Conservation (phyloP, 169 alveolate species). For the Plasmodium fragile region DNA sequence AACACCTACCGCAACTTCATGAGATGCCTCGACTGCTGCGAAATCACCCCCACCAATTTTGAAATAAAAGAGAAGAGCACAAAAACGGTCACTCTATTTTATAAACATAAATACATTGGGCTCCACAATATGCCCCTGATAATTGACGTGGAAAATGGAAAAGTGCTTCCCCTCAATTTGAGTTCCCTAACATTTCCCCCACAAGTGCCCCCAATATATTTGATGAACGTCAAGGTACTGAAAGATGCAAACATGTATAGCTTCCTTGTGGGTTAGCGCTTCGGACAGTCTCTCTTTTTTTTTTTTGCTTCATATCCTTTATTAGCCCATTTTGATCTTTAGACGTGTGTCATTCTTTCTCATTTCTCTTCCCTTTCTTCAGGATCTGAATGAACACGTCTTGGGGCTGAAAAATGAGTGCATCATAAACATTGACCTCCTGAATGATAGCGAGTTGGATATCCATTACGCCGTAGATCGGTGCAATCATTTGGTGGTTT, state of each 20-base stretch:
- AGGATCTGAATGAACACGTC: constrained; percentile 52
- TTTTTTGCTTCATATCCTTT: not conserved
- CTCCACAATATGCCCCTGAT: constrained; percentile 75
- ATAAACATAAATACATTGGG: constrained; percentile 73
- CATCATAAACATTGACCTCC: constrained; percentile 65
- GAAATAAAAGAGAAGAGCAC: constrained; percentile 40
- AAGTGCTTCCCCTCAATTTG: constrained; percentile 52
- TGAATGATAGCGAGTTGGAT: constrained; percentile 74
- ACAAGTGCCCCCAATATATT: constrained; percentile 48
- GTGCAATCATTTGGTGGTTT: constrained; percentile 42
- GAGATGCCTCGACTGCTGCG: constrained; percentile 69
- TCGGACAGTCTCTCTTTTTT: not conserved
- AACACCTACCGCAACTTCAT: constrained; percentile 56
- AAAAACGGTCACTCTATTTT: constrained; percentile 34
- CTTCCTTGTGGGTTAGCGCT: not conserved
- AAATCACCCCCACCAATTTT: constrained; percentile 47
- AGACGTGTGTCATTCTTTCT: not conserved
- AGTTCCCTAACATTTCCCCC: constrained; percentile 50
- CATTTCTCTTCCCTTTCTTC: not conserved
- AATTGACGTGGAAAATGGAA: constrained; percentile 74
- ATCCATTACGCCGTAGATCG: constrained; percentile 55
- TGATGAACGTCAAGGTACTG: constrained; percentile 64
- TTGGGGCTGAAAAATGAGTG: constrained; percentile 61
- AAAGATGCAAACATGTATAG: not conserved
- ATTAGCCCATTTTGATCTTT: not conserved